These are phyloP conservation scores for Bidens hawaiensis DNA, from an alignment of 140 eudicot species.

Conservation along the genomic window DNA sequence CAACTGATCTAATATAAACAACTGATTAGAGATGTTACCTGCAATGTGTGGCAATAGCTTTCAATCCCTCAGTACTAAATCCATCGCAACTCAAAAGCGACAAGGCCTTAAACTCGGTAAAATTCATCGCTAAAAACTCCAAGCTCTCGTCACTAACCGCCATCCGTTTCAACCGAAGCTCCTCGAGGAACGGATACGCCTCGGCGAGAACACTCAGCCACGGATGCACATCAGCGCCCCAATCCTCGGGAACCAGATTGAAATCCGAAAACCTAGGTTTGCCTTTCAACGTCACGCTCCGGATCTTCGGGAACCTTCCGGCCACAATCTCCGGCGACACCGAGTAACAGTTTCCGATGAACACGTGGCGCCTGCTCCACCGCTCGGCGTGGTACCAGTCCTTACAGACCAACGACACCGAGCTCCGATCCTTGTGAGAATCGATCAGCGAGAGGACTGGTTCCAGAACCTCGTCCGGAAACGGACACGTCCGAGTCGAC, in stretches of 20 bases:
- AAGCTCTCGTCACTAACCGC: slow-evolving; percentile 44
- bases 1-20: too few relatives aligned
- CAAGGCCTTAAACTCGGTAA: slow-evolving; percentile 32
- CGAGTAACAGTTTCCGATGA: slow-evolving; percentile 75
- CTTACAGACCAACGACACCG: slow-evolving; percentile 66
- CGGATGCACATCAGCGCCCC: slow-evolving; percentile 68
- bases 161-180: slow-evolving; percentile 43
- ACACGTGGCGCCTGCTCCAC: slow-evolving; percentile 56
- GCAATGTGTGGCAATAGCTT: slow-evolving; percentile 55
- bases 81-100: slow-evolving; percentile 77
- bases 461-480: slow-evolving; percentile 70
- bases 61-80: slow-evolving; percentile 59
- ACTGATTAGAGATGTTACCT: slow-evolving; percentile 23
- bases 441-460: slow-evolving; percentile 50
- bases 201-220: slow-evolving; percentile 56
- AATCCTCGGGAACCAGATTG: slow-evolving; percentile 51
- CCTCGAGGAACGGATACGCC: slow-evolving; percentile 67
- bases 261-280: slow-evolving; percentile 74
- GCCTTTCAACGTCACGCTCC: slow-evolving; percentile 61
- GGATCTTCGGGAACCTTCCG: slow-evolving; percentile 57
- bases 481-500: slow-evolving; percentile 26
- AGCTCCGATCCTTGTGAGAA: slow-evolving; percentile 57
- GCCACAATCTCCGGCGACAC: slow-evolving; percentile 65
- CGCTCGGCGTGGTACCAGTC: slow-evolving; percentile 81
- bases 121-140: slow-evolving; percentile 37